Conservation (phyloP, 2,329 filamentous ascomycete species). For the Dryadomyces quercus-mongolicae region DNA sequence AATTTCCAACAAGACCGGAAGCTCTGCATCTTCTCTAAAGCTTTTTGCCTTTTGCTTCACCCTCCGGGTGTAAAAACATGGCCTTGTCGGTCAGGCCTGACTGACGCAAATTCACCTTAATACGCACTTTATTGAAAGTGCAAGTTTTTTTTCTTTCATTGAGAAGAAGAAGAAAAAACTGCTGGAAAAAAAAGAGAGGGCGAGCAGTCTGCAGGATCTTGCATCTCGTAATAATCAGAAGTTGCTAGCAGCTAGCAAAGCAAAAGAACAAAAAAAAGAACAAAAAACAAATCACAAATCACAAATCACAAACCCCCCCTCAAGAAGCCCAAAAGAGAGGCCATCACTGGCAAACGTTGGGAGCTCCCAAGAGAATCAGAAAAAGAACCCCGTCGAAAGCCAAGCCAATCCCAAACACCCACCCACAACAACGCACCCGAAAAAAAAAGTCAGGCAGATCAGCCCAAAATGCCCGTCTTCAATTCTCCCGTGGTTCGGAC, state of each 20-base stretch:
- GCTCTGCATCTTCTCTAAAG: background rate
- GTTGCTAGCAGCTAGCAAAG: background rate
- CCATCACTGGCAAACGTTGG: too few relatives aligned
- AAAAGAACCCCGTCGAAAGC: too few relatives aligned
- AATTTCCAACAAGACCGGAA: background rate
- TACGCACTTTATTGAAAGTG: too few relatives aligned
- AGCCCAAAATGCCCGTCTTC: conserved; percentile 2
- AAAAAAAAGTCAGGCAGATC: too few relatives aligned
- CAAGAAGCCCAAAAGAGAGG: too few relatives aligned
- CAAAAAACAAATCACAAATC: background rate
- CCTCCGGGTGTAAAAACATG: conserved; percentile 3
- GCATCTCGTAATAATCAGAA: background rate
- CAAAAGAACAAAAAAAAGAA: background rate
- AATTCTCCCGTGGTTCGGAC: background rate
- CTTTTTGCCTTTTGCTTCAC: background rate
- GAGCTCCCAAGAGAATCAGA: too few relatives aligned
- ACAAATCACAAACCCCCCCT: background rate
- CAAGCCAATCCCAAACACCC: too few relatives aligned
- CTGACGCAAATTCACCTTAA: conserved; percentile 2
- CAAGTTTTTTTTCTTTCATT: too few relatives aligned
- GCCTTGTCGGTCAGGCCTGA: conserved; percentile 10
- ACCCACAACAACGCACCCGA: too few relatives aligned
- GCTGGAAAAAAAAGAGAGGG: background rate
- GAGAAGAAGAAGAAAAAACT: too few relatives aligned
- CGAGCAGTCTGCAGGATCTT: background rate